These are phyloP conservation scores for Striga hermonthica DNA, from an alignment of 305 asterid species.

Conservation along the genomic window DNA sequence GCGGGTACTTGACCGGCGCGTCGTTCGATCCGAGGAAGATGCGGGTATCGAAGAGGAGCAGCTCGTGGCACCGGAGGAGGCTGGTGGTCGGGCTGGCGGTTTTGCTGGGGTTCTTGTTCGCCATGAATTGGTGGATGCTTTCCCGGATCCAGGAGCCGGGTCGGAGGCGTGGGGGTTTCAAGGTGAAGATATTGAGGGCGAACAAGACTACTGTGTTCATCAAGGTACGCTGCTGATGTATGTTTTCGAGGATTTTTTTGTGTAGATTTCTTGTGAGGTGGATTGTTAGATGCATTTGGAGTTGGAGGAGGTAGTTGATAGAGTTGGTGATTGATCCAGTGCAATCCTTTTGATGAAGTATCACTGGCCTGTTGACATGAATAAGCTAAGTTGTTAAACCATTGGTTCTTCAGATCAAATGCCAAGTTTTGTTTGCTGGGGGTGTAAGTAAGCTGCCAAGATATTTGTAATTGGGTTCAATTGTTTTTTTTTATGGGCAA, in stretches of 20 bases:
- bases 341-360: slow-evolving; percentile 10
- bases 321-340: slow-evolving; percentile 4
- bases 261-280: slow-evolving; percentile 11
- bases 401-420: no score
- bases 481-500: no score
- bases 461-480: no score
- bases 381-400: neutral
- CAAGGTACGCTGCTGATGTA: slow-evolving; percentile 47
- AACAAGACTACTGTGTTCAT: slow-evolving; percentile 62
- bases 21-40: slow-evolving; percentile 35
- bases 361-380: neutral
- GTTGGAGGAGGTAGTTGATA: slow-evolving; percentile 21
- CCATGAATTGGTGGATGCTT: slow-evolving; percentile 77
- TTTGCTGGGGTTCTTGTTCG: slow-evolving; percentile 46
- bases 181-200: slow-evolving; percentile 51
- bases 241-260: neutral
- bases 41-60: slow-evolving; percentile 41
- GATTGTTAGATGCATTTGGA: slow-evolving; percentile 19
- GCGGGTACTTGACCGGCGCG: slow-evolving; percentile 35
- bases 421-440: no score
- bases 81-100: slow-evolving; percentile 42
- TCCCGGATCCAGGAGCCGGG: slow-evolving; percentile 64
- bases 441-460: no score
- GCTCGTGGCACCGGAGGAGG: slow-evolving; percentile 45
- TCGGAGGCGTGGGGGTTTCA: slow-evolving; percentile 35